Evolutionary conservation across 1,284 basidiomycete species (phyloP).

Genomic region (Cryptococcus sp.): DNA sequence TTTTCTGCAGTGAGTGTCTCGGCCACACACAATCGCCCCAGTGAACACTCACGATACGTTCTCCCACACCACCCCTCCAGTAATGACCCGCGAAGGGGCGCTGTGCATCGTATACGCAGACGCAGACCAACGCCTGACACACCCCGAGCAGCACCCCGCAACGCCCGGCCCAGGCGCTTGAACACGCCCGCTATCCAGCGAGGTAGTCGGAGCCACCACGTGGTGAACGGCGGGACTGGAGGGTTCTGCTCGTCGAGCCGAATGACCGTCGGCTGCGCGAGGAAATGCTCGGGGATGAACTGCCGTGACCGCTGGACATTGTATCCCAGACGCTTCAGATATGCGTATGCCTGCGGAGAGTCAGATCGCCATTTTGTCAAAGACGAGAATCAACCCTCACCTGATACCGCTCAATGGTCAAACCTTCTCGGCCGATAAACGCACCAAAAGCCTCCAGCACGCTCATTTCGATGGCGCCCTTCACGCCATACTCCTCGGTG

Average conservation of each 20-base stretch:
- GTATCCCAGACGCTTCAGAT: constrained; percentile 87
- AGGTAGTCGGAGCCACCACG: constrained; percentile 33
- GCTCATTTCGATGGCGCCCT: constrained; percentile 88
- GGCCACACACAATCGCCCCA: too few species aligned
- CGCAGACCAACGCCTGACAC: constrained; percentile 14
- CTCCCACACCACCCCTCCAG: constrained; percentile 19
- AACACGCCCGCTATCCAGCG: constrained; percentile 13
- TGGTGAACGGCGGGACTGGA: constrained; percentile 21
- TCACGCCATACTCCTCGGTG: constrained; percentile 60
- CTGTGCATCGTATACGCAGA: not conserved
- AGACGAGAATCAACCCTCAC: constrained; percentile 52
- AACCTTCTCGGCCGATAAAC: constrained; percentile 72
- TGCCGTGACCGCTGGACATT: constrained; percentile 63
- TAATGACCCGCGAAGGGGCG: constrained; percentile 11
- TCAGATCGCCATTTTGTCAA: too few species aligned
- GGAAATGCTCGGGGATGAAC: constrained; percentile 43
- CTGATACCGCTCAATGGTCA: constrained; percentile 82
- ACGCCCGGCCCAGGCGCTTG: not conserved
- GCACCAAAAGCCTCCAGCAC: constrained; percentile 84
- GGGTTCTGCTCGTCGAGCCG: constrained; percentile 8
- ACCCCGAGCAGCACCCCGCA: not conserved
- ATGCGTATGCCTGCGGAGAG: constrained; percentile 74
- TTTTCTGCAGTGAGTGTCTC: not conserved
- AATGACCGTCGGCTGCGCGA: not conserved
- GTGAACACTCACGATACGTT: constrained; percentile 30